A percentile compares a stretch with the other conserved stretches of the same genome.
phyloP scores from a whole-genome alignment of 2,329 filamentous ascomycete species.

The Nemania sp. region DNA sequence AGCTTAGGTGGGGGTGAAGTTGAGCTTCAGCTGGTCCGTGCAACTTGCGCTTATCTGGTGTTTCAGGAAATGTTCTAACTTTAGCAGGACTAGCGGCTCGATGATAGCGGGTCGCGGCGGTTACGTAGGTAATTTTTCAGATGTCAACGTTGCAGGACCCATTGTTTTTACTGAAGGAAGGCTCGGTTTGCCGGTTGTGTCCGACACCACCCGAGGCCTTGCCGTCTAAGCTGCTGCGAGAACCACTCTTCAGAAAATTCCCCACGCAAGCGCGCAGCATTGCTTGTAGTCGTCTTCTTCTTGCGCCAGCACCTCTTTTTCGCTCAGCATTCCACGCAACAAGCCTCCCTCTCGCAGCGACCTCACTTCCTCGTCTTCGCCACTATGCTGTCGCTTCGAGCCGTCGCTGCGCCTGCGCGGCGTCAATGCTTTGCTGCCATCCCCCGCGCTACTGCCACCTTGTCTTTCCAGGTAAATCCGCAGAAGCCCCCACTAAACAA shows the following conservation, averaged over 20 bases:
- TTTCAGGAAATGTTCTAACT: no score
- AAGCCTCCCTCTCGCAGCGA: constrained; percentile 28
- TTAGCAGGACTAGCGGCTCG: not conserved
- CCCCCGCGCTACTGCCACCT: constrained; percentile 56
- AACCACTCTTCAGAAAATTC: constrained; percentile 29
- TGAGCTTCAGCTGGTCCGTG: no score
- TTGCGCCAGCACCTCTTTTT: constrained; percentile 24
- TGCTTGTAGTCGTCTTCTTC: constrained; percentile 1
- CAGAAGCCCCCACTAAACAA: not conserved
- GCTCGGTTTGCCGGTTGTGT: constrained; percentile 20
- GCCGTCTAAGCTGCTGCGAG: constrained; percentile 8
- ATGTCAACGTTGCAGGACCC: constrained; percentile 24
- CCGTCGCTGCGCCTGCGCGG: constrained; percentile 74
- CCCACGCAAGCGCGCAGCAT: constrained; percentile 24
- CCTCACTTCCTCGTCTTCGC: constrained; percentile 42
- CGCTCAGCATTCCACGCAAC: constrained; percentile 18
- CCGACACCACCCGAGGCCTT: constrained; percentile 37
- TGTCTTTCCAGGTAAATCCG: constrained; percentile 59
- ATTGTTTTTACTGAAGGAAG: not conserved
- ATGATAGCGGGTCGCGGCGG: not conserved
- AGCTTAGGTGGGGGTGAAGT: no score
- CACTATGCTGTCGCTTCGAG: constrained; percentile 83
- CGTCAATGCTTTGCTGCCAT: constrained; percentile 76
- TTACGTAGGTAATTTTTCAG: constrained; percentile 27
- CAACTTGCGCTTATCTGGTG: no score